Evolutionary conservation across 2,329 filamentous ascomycete species (phyloP).

Genomic region (Venturia asperata): DNA sequence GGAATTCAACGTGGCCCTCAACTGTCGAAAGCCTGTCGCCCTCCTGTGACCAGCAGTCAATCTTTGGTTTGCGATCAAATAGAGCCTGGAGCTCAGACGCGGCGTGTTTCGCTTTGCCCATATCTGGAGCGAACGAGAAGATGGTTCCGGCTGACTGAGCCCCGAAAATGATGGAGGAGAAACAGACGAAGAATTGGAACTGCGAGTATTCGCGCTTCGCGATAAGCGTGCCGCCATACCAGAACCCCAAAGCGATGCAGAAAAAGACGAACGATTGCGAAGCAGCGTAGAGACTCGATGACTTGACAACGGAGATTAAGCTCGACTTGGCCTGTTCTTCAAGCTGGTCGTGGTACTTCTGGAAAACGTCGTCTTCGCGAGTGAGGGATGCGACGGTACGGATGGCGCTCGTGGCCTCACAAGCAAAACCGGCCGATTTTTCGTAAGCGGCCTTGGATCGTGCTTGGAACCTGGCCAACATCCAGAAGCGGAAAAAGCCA

Average conservation of each 20-base stretch:
- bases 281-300: constrained; percentile 71
- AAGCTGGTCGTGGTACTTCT: constrained; percentile 61
- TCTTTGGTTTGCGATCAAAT: constrained; percentile 72
- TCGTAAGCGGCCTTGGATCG: constrained; percentile 76
- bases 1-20: constrained; percentile 79
- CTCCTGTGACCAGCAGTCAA: constrained; percentile 72
- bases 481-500: constrained; percentile 82
- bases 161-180: constrained; percentile 80
- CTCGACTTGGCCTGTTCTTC: constrained; percentile 60
- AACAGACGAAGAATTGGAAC: constrained; percentile 90
- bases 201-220: constrained; percentile 62
- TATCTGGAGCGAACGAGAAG: constrained; percentile 85
- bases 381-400: constrained; percentile 89
- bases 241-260: constrained; percentile 82
- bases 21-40: constrained; percentile 57
- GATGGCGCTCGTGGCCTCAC: constrained; percentile 89
- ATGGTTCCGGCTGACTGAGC: constrained; percentile 85
- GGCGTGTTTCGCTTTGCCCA: constrained; percentile 85
- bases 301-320: constrained; percentile 66
- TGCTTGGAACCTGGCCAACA: constrained; percentile 70
- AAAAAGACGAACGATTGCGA: constrained; percentile 80
- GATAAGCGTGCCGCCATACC: constrained; percentile 79
- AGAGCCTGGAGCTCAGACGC: constrained; percentile 73
- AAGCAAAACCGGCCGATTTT: constrained; percentile 76
- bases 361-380: constrained; percentile 72